Base-by-base conservation (phyloP, 805 yeast genomes). In the Saccharomycopsis malanga region DNA sequence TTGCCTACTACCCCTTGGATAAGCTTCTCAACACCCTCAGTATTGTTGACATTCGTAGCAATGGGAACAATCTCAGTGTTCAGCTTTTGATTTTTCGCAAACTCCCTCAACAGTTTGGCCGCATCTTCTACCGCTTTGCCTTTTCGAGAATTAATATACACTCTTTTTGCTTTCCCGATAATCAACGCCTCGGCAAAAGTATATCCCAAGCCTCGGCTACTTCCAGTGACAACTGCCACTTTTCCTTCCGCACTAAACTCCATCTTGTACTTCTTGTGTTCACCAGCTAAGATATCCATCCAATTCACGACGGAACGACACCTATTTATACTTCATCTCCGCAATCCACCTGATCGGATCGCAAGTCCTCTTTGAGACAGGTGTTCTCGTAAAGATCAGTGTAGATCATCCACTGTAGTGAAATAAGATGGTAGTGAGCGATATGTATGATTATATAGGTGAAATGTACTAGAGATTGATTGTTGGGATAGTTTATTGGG, bases 131-230 rank as follows among this genome's bases (percentile, higher is more conserved):
- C 79, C 1, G 84, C 86, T 25, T 70, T 61, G 27, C 64, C 71
- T 56, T 81, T 79, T 61, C 91, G 71, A 3, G 87, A 79, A 4
- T 83, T 73, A 52, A 83, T 73, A 51, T 76, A 76, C 21, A 83
- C 77, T 22, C 73, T 65, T 32, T 74, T 64, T 3, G 85, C 86
- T 1, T 87, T 87, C 48, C 77, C 76, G 39, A 66, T 60, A 4
- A 81, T 72, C 36, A 80, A 69, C 1, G 76, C 77, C 58, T 79
- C 85, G 15, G 86, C 85, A 62, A 82, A 77, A 58, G 76, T 64
- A 37, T 78, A 72, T 0, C 91, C 91, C 41, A 83, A 74, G 0
- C 91, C 91, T 56, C 89, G 68, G 22, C 87, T 76, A 24, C 88
- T 87, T 3, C 88, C 89, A 4, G 89, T 82, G 52, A 82, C 70